Conservation (phyloP, 331 rosid species). For the Telfairia occidentalis region DNA sequence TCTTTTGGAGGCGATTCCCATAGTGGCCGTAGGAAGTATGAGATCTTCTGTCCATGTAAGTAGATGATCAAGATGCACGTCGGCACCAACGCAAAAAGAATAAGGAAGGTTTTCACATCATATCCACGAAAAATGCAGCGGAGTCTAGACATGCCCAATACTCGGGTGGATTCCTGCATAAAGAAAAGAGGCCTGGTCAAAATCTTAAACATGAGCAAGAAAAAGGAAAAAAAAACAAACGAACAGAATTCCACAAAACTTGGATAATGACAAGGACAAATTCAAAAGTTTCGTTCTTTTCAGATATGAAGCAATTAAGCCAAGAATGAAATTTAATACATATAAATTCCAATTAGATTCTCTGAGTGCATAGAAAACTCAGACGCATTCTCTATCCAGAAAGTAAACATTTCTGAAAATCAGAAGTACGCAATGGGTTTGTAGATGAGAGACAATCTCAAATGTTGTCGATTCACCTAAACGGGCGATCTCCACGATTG, state of each 20-base stretch:
- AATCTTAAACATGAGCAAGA: background rate
- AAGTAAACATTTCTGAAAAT: background rate
- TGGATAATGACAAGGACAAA: background rate
- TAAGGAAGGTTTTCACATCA: slow-evolving; percentile 64
- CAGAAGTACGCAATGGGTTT: background rate
- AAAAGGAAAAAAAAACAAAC: background rate
- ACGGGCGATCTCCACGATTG: background rate
- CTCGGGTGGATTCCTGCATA: slow-evolving; percentile 71
- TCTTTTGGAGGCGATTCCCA: slow-evolving; percentile 93
- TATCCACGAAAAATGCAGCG: slow-evolving; percentile 86
- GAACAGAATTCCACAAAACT: background rate
- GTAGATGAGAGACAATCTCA: background rate
- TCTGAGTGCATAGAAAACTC: background rate
- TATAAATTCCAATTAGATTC: background rate
- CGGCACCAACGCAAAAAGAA: slow-evolving; percentile 62
- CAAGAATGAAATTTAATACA: background rate
- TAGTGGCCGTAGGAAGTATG: slow-evolving; percentile 88
- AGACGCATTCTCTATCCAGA: background rate
- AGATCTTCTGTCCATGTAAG: slow-evolving; percentile 84
- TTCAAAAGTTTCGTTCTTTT: background rate
- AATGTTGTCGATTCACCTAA: background rate
- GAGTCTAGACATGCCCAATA: slow-evolving; percentile 62
- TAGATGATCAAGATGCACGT: slow-evolving; percentile 56
- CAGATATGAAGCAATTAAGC: background rate
- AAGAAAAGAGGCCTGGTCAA: background rate